These are phyloP conservation scores for Rhizophagus sp. DNA, from an alignment of 192 early-diverging fungal species.

Conservation along the genomic window DNA sequence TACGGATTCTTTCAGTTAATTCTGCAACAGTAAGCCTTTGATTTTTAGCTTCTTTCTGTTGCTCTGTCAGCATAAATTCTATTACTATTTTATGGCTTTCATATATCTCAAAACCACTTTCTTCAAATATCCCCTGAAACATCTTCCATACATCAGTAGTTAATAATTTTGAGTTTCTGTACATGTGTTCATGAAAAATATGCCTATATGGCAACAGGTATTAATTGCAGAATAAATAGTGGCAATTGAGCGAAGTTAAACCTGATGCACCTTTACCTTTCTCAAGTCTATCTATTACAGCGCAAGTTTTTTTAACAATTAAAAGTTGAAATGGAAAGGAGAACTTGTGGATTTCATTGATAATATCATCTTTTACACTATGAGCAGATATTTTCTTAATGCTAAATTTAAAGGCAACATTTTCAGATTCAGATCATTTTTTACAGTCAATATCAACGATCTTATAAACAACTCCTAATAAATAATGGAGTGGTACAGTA, in stretches of 20 bases:
- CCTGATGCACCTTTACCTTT: not conserved
- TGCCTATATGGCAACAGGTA: too few species aligned
- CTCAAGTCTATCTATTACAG: conserved; percentile 12
- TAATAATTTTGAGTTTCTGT: too few species aligned
- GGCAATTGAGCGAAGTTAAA: too few species aligned
- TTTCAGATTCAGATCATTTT: not conserved
- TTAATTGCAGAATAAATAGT: too few species aligned
- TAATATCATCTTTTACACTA: not conserved
- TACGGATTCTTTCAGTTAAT: too few species aligned
- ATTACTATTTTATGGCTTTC: not conserved
- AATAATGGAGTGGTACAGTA: too few species aligned
- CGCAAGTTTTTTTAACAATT: conserved; percentile 1
- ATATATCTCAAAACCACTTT: conserved; percentile 23
- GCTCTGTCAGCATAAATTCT: not conserved
- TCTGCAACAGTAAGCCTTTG: too few species aligned
- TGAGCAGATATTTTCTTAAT: conserved; percentile 2
- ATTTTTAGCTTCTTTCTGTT: conserved; percentile 1
- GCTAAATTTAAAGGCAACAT: not conserved
- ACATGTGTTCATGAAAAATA: too few species aligned
- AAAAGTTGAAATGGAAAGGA: not conserved
- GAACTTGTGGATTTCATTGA: conserved; percentile 15
- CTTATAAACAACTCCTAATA: not conserved
- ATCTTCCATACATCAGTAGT: too few species aligned
- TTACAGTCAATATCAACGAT: too few species aligned
- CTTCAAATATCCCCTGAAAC: too few species aligned